phyloP scores from a whole-genome alignment of 2,329 filamentous ascomycete species.

The Aureobasidium sp. region DNA sequence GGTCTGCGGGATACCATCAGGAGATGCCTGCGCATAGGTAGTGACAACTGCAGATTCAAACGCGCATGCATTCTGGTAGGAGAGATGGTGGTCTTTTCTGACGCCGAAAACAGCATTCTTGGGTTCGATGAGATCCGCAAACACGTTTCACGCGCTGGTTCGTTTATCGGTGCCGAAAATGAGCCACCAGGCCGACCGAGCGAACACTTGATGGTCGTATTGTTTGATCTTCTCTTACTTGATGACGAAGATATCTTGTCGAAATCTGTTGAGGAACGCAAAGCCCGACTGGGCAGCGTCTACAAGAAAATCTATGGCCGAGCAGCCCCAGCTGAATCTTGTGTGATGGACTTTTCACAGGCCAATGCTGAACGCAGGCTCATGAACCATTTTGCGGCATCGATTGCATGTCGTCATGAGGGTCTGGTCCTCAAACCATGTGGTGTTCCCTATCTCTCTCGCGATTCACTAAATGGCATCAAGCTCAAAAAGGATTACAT shows the following conservation, averaged over 20 bases:
- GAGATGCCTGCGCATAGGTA: constrained; percentile 55
- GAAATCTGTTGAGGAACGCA: constrained; percentile 51
- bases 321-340: constrained; percentile 58
- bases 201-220: constrained; percentile 54
- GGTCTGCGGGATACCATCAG: constrained; percentile 56
- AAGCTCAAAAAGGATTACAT: constrained; percentile 89
- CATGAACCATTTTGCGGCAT: constrained; percentile 56
- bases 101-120: constrained; percentile 55
- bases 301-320: constrained; percentile 50
- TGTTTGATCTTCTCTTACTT: constrained; percentile 52
- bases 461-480: constrained; percentile 42
- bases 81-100: constrained; percentile 72
- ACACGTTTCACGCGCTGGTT: constrained; percentile 65
- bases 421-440: constrained; percentile 71
- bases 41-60: constrained; percentile 49
- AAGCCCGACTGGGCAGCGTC: constrained; percentile 51
- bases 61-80: constrained; percentile 71
- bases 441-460: constrained; percentile 64
- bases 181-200: constrained; percentile 55
- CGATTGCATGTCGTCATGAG: constrained; percentile 60
- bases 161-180: constrained; percentile 55
- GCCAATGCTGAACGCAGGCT: constrained; percentile 46
- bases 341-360: constrained; percentile 57
- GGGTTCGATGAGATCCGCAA: constrained; percentile 78
- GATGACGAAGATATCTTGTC: constrained; percentile 47